These are phyloP conservation scores for Psilocybe azurescens DNA, from an alignment of 768 basidiomycete genomes.

Conservation along the genomic window DNA sequence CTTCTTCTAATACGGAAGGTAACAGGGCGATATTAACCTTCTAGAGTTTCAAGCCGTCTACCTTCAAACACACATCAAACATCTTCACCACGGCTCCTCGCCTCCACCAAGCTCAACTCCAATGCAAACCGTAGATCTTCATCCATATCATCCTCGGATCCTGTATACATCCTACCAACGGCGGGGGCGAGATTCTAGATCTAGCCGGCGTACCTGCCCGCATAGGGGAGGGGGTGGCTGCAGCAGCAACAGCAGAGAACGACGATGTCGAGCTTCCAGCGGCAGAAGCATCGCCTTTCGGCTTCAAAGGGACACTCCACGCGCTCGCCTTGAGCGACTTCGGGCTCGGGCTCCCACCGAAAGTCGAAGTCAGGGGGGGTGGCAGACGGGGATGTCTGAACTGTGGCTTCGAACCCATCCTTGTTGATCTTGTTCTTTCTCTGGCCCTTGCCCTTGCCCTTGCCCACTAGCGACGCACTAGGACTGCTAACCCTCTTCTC, in stretches of 20 bases:
- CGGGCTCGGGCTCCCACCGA: slow-evolving; percentile 5
- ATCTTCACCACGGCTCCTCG: slow-evolving; percentile 43
- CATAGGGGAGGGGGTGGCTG: not conserved
- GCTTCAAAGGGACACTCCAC: slow-evolving; percentile 15
- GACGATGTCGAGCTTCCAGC: not conserved
- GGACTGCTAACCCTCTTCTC: not conserved
- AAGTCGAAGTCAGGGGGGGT: not conserved
- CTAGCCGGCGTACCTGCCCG: not conserved
- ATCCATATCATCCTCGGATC: slow-evolving; percentile 50
- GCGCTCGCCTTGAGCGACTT: not conserved
- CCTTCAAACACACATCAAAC: slow-evolving; percentile 8
- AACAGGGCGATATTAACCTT: too few species aligned
- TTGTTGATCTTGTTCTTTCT: not conserved
- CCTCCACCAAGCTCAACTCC: slow-evolving; percentile 75
- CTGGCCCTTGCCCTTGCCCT: not conserved
- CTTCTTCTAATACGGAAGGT: too few species aligned
- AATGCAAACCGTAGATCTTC: slow-evolving; percentile 70
- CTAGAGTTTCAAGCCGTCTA: too few species aligned
- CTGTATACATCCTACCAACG: slow-evolving; percentile 3
- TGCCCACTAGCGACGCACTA: not conserved
- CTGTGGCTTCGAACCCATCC: not conserved
- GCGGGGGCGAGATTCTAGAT: not conserved
- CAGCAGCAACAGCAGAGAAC: not conserved
- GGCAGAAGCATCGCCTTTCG: not conserved
- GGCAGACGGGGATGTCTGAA: not conserved